phyloP scores from a whole-genome alignment of 768 basidiomycete species.

The Suillus occidentalis region DNA sequence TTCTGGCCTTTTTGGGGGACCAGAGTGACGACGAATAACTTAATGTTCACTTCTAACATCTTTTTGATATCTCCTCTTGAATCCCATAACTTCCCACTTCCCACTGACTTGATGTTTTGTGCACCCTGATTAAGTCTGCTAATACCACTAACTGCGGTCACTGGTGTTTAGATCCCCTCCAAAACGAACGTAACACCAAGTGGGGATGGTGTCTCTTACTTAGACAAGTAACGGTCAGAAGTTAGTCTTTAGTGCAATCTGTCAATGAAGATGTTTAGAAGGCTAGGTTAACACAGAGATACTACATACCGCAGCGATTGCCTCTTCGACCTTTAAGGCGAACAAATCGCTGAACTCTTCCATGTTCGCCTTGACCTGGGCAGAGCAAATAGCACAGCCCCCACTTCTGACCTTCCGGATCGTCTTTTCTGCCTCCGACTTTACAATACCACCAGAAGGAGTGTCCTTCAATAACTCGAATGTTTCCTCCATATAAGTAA shows the following conservation, averaged over 20 bases:
- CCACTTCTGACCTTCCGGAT: not conserved
- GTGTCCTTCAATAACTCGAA: slow-evolving; percentile 2
- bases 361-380: slow-evolving; percentile 14
- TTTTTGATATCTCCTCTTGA: not conserved
- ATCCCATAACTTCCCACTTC: not conserved
- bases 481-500: slow-evolving; percentile 8
- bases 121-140: not conserved
- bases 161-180: not conserved
- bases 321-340: slow-evolving; percentile 12
- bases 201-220: not conserved
- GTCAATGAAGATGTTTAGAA: not conserved
- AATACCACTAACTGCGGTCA: no score
- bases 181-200: not conserved
- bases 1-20: slow-evolving; percentile 70
- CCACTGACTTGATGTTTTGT: not conserved
- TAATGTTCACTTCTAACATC: not conserved
- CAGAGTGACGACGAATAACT: slow-evolving; percentile 59
- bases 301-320: slow-evolving; percentile 17
- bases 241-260: not conserved
- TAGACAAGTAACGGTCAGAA: not conserved
- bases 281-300: no score
- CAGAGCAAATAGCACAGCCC: slow-evolving; percentile 10
- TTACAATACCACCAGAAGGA: slow-evolving; percentile 3
- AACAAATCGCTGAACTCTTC: slow-evolving; percentile 13
- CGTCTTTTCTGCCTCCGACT: not conserved